These are phyloP conservation scores for Symbiodinium natans DNA, from an alignment of 73 alveolate species.

Conservation along the genomic window DNA sequence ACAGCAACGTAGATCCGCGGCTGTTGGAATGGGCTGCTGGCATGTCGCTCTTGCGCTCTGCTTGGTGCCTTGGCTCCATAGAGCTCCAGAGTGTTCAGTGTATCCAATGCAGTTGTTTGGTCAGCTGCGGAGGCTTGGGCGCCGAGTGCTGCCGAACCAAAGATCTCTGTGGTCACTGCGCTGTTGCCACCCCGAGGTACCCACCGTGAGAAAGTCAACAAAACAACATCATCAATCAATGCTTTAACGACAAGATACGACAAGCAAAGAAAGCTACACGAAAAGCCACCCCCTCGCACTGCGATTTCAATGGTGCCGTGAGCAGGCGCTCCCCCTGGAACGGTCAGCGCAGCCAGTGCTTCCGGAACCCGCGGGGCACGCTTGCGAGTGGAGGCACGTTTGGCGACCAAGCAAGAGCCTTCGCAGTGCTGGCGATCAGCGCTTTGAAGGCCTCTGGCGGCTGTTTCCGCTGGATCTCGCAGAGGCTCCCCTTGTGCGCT, in stretches of 20 bases:
- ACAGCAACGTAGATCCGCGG: no score
- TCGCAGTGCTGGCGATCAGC: not conserved
- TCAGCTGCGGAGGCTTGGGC: constrained; percentile 33
- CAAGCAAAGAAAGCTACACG: no score
- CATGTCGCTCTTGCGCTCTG: not conserved
- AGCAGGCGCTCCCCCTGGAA: not conserved
- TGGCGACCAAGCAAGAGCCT: not conserved
- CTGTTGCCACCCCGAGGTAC: constrained; percentile 73
- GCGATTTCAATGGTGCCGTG: not conserved
- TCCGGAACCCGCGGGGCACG: constrained; percentile 35
- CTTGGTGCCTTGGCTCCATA: not conserved
- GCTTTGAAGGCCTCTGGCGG: constrained; percentile 55
- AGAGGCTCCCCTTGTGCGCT: constrained; percentile 32
- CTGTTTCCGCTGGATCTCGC: constrained; percentile 92
- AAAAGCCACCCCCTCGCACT: no score
- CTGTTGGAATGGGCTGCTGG: not conserved
- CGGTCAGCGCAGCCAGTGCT: not conserved
- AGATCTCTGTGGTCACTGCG: constrained; percentile 89
- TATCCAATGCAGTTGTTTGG: no score
- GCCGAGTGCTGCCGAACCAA: constrained; percentile 64
- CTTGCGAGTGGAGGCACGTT: constrained; percentile 69
- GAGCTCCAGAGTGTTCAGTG: not conserved
- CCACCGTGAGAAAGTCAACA: not conserved
- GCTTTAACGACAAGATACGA: no score
- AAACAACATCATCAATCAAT: not conserved